A percentile compares a stretch with the other conserved stretches of the same genome.
Conservation (phyloP, 2,329 filamentous ascomycete species). For the Fusarium brevicatenulatum region DNA sequence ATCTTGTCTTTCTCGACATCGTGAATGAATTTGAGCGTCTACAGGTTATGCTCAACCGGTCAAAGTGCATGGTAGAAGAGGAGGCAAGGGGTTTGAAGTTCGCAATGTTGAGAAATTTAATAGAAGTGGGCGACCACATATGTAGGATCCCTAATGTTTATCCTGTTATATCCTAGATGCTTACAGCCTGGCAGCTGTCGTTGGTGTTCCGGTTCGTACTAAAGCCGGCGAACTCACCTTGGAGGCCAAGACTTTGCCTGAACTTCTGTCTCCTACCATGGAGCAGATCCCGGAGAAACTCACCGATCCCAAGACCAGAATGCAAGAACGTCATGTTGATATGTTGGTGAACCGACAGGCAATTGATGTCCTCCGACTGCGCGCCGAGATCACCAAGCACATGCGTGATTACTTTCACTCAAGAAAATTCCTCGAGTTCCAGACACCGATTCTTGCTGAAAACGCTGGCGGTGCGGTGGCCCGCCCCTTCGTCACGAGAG, state of each 20-base stretch:
- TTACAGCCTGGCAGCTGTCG: constrained; percentile 65
- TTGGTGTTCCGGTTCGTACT: constrained; percentile 76
- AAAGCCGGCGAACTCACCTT: constrained; percentile 81
- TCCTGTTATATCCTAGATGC: constrained; percentile 31
- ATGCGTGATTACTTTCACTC: constrained; percentile 79
- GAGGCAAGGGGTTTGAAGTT: constrained; percentile 56
- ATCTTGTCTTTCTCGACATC: constrained; percentile 86
- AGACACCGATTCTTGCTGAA: constrained; percentile 86
- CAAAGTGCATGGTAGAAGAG: constrained; percentile 54
- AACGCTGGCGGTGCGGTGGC: constrained; percentile 89
- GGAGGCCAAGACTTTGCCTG: constrained; percentile 72
- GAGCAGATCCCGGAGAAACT: constrained; percentile 80
- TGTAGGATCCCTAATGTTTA: constrained; percentile 64
- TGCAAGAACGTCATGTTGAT: constrained; percentile 84
- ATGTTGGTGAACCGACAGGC: constrained; percentile 79
- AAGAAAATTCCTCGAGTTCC: constrained; percentile 83
- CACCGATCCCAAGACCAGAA: constrained; percentile 75
- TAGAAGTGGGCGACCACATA: constrained; percentile 85
- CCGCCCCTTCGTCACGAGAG: constrained; percentile 82
- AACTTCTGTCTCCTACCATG: constrained; percentile 79
- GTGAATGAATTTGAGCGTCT: constrained; percentile 76
- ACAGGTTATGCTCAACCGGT: constrained; percentile 80
- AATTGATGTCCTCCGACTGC: constrained; percentile 76
- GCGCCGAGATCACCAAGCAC: constrained; percentile 77
- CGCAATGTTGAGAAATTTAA: constrained; percentile 70